phyloP scores from a whole-genome alignment of 108 stramenopile genomes.

The Skeletonema grethae region DNA sequence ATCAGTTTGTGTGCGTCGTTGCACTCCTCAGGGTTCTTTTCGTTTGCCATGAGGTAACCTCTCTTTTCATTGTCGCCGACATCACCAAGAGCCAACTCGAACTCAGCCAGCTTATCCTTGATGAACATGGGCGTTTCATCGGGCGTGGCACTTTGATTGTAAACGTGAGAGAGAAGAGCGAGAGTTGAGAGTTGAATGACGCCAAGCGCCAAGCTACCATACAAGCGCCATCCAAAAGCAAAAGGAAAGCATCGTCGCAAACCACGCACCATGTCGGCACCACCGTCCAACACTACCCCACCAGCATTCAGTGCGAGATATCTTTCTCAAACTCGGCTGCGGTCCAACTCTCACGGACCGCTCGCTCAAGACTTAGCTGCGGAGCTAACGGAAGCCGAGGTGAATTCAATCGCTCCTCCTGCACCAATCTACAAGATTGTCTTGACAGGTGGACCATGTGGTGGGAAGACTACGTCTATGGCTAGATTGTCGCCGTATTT shows the following conservation, averaged over 20 bases:
- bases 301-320: conserved; percentile 10
- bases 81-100: too few relatives aligned
- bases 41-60: too few relatives aligned
- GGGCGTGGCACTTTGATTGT: too few relatives aligned
- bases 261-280: background rate
- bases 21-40: too few relatives aligned
- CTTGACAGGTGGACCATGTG: conserved; percentile 97
- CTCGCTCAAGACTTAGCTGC: conserved; percentile 16
- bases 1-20: too few relatives aligned
- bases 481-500: conserved; percentile 55
- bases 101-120: too few relatives aligned
- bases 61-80: too few relatives aligned
- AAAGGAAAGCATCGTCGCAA: too few relatives aligned
- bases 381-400: conserved; percentile 33
- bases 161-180: too few relatives aligned
- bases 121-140: too few relatives aligned
- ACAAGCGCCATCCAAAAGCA: too few relatives aligned
- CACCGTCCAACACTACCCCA: conserved; percentile 6
- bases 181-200: background rate
- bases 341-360: conserved; percentile 32
- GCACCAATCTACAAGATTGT: conserved; percentile 67
- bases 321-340: conserved; percentile 31
- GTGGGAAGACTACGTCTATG: conserved; percentile 94
- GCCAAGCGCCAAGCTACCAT: too few relatives aligned
- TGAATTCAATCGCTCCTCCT: conserved; percentile 44